phyloP scores from a whole-genome alignment of 176 grass and related monocot genomes.

The Lolium rigidum region DNA sequence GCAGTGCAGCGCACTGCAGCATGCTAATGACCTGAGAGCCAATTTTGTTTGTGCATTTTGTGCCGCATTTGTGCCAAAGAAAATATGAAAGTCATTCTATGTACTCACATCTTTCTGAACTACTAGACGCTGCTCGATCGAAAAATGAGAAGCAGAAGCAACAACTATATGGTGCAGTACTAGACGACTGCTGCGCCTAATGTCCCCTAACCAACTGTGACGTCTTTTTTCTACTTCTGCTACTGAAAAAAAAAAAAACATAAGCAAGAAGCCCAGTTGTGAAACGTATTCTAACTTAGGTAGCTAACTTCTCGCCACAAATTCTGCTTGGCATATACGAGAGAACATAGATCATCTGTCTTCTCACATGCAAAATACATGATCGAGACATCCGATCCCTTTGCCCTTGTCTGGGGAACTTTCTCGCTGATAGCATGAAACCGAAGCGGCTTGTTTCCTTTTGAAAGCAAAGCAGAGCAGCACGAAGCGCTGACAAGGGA shows the following conservation, averaged over 20 bases:
- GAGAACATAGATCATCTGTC: background rate
- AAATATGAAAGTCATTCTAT: background rate
- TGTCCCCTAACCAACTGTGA: too few relatives aligned
- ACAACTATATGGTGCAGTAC: background rate
- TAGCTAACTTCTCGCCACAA: conserved; percentile 43
- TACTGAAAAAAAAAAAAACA: background rate
- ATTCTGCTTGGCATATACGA: conserved; percentile 6
- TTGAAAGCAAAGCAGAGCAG: conserved; percentile 16
- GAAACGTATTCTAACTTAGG: background rate
- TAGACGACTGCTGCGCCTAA: too few relatives aligned
- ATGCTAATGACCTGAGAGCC: background rate
- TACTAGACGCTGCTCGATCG: conserved; percentile 11
- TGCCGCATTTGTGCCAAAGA: background rate
- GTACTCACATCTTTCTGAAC: background rate
- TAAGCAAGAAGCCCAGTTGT: conserved; percentile 1
- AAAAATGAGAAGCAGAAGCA: conserved; percentile 25
- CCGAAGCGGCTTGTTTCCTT: background rate
- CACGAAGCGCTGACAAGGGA: conserved; percentile 15
- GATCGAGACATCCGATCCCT: conserved; percentile 17
- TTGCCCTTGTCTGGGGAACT: conserved; percentile 5
- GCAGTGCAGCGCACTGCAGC: background rate
- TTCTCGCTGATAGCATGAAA: conserved; percentile 19
- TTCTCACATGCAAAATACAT: conserved; percentile 46
- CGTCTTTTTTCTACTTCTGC: too few relatives aligned
- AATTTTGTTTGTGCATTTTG: background rate